Base-by-base conservation (phyloP, 805 yeast genomes). In the Candida palmyrensis region DNA sequence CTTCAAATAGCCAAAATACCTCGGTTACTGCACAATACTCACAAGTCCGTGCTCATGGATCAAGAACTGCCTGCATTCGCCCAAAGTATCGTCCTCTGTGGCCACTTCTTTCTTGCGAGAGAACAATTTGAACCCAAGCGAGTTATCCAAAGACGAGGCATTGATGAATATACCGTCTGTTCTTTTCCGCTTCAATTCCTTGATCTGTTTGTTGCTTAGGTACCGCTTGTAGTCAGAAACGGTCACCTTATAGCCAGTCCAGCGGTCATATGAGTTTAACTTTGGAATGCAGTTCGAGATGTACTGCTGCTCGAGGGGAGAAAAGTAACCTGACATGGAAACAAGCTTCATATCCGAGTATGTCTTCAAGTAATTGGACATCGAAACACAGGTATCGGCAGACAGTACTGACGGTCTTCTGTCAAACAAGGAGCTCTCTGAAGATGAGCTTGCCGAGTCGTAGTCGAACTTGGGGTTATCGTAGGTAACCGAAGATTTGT, bases 191-290 rank as follows among this genome's bases (percentile, higher is more conserved):
- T 24, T 6, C 5, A 36, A 5, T 12, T 34, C 36, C 13, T 32
- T 32, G n/a, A 14, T 26, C 12, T 32, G 33, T 4, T 18, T 29
- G 3, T 13, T 20, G 18, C 16, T 26, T 11, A 40, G 32, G 20
- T 36, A 42, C 18, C 29, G 16, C n/a, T 23, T 16, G 27, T 32
- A 43, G 28, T 51, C 48, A 10, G 56, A 44, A n/a, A 55, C 25
- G 1, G 50, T 47, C 13, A 53, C 25, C 17, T 33, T 31, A 16
- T 24, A 33, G 1, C 52, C 53, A 20, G 36, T 33, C 71, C 71
- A 66, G 36, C 47, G 55, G 39, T 63, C 70, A 39, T 33, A 64
- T 8, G 67, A 57, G 40, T 62, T 61, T 33, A 65, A 49, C 27
- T 45, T 48, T 1, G 68, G 68, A 9, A 63, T 42, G 40, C 71